Evolutionary conservation across 306 rosid species (phyloP), one percentile per base, ranked within the genome.

Genomic region (Trichosanthes cucumerina): DNA sequence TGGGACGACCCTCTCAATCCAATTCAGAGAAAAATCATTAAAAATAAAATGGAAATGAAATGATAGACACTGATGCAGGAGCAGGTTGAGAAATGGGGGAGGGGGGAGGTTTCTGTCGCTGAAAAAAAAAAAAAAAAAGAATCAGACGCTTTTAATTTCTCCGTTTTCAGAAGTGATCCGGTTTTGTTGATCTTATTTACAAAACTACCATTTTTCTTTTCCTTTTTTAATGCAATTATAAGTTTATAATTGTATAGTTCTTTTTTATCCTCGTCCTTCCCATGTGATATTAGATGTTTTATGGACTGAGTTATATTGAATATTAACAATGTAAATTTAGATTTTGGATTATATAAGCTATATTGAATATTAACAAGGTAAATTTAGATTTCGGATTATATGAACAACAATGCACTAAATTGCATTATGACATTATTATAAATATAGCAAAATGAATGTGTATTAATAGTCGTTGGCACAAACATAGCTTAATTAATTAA

Each of bases 31-130:
- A 72, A 70, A 41, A 70, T 46, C 38, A 44, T 71, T 2, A 12
- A 73, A 47, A 18, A 46, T 31, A 31, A 13, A 12, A 13, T 9
- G 31, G 10, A 65, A 65, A 12, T 39, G 76, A 49, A 47, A 59
- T 26, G 43, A 73, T 49, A 46, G n/a, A 73, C 43, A 73, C 43
- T 15, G 16, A 49, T 15, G 41, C 13, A 47, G 14, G 43, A 73
- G 77, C 77, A 72, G 77, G 77, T 47, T 72, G 77, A 34, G 15
- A 28, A n/a, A 44, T 52, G 41, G 33, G 77, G 31, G 24, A 2
- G 24, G 39, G 38, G 16, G 21, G 38, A 21, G 59, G 77, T 26
- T 49, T 71, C 58, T 71, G 58, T 71, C 57, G 77, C 26, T 73
- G 77, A 34, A 38, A 8, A 46, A 71, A 24, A 2, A 24, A 43